Conservation (phyloP, 257 asterid genomes). For the Nicotiana benthamiana region DNA sequence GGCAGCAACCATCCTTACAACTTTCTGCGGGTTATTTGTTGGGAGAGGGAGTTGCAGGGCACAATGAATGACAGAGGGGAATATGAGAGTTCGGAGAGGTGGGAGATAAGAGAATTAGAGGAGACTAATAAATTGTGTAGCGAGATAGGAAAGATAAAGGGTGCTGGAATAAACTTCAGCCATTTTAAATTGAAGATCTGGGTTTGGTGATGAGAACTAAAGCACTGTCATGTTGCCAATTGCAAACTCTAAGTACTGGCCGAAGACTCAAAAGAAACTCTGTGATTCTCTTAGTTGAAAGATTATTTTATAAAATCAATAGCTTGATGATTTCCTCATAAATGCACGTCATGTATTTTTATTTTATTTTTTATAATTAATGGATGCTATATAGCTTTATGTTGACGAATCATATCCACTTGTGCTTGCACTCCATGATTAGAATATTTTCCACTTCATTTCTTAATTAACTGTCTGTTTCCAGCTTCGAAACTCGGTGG, state of each 20-base stretch:
- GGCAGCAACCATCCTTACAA: not conserved
- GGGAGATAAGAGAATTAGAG: not conserved
- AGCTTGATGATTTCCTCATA: not conserved
- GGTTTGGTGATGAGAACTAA: not conserved
- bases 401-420: not conserved
- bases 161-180: not conserved
- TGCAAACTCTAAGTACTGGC: not conserved
- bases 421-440: not conserved
- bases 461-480: not conserved
- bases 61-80: not conserved
- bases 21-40: not conserved
- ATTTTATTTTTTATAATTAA: not conserved
- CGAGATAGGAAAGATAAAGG: not conserved
- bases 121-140: not conserved
- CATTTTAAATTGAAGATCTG: not conserved
- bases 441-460: not conserved
- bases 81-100: not conserved
- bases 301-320: not conserved
- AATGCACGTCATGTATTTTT: not conserved
- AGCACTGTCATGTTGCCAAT: not conserved
- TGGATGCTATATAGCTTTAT: not conserved
- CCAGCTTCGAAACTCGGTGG: not conserved
- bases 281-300: not conserved
- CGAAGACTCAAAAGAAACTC: not conserved
- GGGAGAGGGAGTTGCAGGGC: not conserved